Base-by-base conservation (phyloP, 1,284 basidiomycete genomes). In the Ganoderma meredithae region DNA sequence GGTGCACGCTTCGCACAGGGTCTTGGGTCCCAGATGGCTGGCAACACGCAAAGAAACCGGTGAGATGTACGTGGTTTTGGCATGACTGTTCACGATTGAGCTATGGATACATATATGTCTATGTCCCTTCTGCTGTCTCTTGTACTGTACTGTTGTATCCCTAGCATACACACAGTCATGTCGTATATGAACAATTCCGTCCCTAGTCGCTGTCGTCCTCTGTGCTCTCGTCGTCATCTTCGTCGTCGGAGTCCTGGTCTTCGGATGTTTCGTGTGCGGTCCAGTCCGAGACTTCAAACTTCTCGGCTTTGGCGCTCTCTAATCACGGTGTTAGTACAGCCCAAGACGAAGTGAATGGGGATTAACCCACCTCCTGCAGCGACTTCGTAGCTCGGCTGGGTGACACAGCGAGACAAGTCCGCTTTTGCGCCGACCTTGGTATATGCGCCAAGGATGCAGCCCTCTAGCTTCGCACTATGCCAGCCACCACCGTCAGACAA, bases 351-450 rank as follows among this genome's bases (percentile, higher is more conserved):
- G 31, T 13, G 56, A 67, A 40, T 2, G 58, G 13, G 22, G 27
- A 2, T 31, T 17, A 27, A 27, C 86, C 76, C 73, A 94, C 95
- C 90, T 72, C 89, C 92, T 13, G 86, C 83, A 53, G 85, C 83
- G 27, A 96, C 91, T 75, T 95, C 93, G 75, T 93, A 97, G 0
- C 95, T 94, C 6, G 93, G 90, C 71, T 97, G 96, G 2, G 96
- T 92, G 49, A 98, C 90, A 78, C 95, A 97, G 65, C 92, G 89
- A 66, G 88, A 86, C 69, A 99, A 82, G 72, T 92, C 90, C 1
- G 93, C 90, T 76, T 94, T 95, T 52, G 86, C 84, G 9, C 96
- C 95, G 17, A 99, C 85, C 69, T 87, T 90, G 0, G 94, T 95
- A 71, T 91, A 91, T 67, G 89, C 90, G 17, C 96, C 95, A 2